Evolutionary conservation across 805 yeast species (phyloP).

Genomic region (Wickerhamomyces bovis): DNA sequence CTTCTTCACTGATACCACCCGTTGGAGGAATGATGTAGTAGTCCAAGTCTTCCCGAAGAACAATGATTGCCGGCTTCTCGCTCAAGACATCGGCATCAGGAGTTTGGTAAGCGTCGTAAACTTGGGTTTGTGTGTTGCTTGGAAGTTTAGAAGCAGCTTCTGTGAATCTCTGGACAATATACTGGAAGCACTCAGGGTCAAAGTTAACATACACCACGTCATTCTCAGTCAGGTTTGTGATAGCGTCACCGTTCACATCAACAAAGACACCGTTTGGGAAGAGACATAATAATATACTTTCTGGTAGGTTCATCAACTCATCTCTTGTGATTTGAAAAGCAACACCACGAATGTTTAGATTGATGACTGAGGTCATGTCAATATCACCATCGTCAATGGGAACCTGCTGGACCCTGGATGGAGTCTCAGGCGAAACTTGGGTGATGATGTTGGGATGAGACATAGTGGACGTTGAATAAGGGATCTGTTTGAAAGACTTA

Average conservation of each 20-base stretch:
- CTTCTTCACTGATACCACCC: conserved; percentile 46
- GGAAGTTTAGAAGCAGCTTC: conserved; percentile 59
- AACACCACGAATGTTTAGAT: conserved; percentile 70
- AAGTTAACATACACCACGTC: conserved; percentile 81
- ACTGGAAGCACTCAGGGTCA: conserved; percentile 80
- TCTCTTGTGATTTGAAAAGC: conserved; percentile 76
- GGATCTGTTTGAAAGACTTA: background rate
- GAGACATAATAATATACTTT: conserved; percentile 75
- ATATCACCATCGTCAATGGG: conserved; percentile 23
- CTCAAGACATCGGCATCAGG: conserved; percentile 62
- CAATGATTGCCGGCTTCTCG: conserved; percentile 85
- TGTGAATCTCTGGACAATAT: conserved; percentile 67
- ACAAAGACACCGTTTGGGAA: conserved; percentile 89
- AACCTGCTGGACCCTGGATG: conserved; percentile 4
- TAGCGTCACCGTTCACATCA: conserved; percentile 70
- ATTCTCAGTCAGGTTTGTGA: conserved; percentile 71
- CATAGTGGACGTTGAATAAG: conserved; percentile 12
- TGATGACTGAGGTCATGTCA: conserved; percentile 57
- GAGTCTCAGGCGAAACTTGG: conserved; percentile 51
- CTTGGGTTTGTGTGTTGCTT: conserved; percentile 32
- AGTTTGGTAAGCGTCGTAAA: conserved; percentile 29
- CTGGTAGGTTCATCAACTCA: conserved; percentile 88
- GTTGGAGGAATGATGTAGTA: conserved; percentile 83
- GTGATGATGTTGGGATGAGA: conserved; percentile 47
- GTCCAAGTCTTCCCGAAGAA: conserved; percentile 89